These are phyloP conservation scores for Exidia glandulosa DNA, from an alignment of 768 basidiomycete species.

Conservation along the genomic window DNA sequence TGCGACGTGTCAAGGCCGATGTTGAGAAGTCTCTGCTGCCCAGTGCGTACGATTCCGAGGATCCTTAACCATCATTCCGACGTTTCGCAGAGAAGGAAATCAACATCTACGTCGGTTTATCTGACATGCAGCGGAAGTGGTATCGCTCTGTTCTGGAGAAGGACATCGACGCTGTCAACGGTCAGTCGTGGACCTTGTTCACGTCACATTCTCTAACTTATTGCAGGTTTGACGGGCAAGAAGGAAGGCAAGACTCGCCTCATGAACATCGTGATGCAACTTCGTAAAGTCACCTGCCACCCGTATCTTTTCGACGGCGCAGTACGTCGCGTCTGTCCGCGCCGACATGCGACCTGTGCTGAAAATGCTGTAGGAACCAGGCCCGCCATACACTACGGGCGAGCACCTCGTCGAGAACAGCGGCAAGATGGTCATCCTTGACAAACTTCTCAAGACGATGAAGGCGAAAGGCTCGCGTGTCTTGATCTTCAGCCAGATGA, in stretches of 20 bases:
- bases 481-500: conserved; percentile 99
- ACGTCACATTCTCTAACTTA: neutral
- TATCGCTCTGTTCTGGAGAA: conserved; percentile 93
- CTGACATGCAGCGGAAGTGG: conserved; percentile 98
- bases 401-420: conserved; percentile 90
- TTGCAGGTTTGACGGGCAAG: conserved; percentile 76
- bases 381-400: conserved; percentile 96
- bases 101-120: conserved; percentile 93
- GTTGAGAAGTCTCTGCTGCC: conserved; percentile 94
- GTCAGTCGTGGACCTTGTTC: conserved; percentile 17
- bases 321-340: conserved; percentile 30
- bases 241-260: conserved; percentile 96
- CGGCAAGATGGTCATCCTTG: conserved; percentile 96
- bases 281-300: conserved; percentile 68
- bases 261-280: conserved; percentile 99
- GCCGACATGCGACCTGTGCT: neutral
- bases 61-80: neutral
- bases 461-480: conserved; percentile 89
- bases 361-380: conserved; percentile 58
- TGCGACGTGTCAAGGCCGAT: conserved; percentile 89
- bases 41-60: conserved; percentile 34
- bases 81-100: conserved; percentile 77
- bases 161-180: conserved; percentile 97
- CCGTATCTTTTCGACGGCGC: conserved; percentile 91
- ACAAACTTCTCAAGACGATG: conserved; percentile 82